Conservation (phyloP, 2,329 filamentous ascomycete species). For the Ilyonectria sp. region DNA sequence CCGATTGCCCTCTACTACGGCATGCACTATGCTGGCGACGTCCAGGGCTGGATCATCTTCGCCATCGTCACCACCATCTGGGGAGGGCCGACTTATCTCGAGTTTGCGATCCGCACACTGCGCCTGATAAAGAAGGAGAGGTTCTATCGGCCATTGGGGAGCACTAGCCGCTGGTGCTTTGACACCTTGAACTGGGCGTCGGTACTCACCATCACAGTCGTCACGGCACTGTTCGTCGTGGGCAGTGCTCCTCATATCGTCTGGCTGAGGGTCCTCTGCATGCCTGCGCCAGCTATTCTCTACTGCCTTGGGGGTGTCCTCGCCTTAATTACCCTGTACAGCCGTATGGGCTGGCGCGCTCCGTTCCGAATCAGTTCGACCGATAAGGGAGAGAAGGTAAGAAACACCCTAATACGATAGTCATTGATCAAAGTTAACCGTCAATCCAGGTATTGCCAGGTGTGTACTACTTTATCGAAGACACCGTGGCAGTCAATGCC, state of each 20-base stretch:
- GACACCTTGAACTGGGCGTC: constrained; percentile 65
- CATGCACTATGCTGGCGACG: constrained; percentile 58
- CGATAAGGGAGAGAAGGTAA: constrained; percentile 65
- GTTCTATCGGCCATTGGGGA: constrained; percentile 66
- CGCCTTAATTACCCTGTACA: constrained; percentile 54
- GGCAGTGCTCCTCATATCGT: constrained; percentile 66
- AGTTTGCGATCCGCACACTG: constrained; percentile 65
- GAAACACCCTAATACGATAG: background rate
- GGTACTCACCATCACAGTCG: constrained; percentile 62
- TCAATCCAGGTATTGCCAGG: constrained; percentile 67
- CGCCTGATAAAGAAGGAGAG: constrained; percentile 65
- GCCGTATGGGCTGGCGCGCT: constrained; percentile 59
- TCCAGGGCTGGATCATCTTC: constrained; percentile 62
- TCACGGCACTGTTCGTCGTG: constrained; percentile 66
- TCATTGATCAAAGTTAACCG: constrained; percentile 42
- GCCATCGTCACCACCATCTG: constrained; percentile 70
- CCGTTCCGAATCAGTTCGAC: constrained; percentile 77
- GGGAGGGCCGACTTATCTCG: constrained; percentile 68
- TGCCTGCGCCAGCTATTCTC: constrained; percentile 67
- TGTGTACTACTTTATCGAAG: constrained; percentile 77
- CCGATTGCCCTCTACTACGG: constrained; percentile 69
- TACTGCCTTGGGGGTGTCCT: constrained; percentile 62
- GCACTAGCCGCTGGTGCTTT: constrained; percentile 62
- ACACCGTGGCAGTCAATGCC: constrained; percentile 77
- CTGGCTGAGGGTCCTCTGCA: constrained; percentile 64